phyloP scores from a whole-genome alignment of 441 rosid species.

The Pelargonium cotyledonis region DNA sequence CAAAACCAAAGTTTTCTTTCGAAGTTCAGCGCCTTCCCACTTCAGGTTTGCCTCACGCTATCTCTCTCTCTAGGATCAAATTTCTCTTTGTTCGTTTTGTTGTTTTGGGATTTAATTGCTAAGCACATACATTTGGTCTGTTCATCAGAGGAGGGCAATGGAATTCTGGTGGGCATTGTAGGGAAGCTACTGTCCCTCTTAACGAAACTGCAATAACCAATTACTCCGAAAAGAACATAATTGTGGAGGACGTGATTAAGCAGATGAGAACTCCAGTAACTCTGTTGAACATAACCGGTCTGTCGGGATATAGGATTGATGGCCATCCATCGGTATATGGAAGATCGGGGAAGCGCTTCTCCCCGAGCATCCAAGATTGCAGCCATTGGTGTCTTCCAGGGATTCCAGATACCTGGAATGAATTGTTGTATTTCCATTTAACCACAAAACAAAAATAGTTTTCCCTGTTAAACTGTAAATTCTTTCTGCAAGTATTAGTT shows the following conservation, averaged over 20 bases:
- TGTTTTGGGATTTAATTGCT: too few species aligned
- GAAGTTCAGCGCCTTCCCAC: constrained; percentile 80
- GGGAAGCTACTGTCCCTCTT: constrained; percentile 55
- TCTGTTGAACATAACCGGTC: constrained; percentile 51
- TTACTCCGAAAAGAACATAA: constrained; percentile 42
- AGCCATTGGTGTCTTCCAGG: constrained; percentile 84
- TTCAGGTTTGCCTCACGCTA: constrained; percentile 50
- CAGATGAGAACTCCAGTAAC: constrained; percentile 73
- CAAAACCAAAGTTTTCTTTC: constrained; percentile 71
- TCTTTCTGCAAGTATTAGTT: too few species aligned
- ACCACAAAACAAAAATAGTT: too few species aligned
- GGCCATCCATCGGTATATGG: constrained; percentile 78
- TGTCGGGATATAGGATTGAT: constrained; percentile 66
- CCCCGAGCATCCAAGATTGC: constrained; percentile 53
- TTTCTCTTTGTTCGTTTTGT: too few species aligned
- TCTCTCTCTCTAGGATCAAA: too few species aligned
- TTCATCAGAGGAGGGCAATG: constrained; percentile 68
- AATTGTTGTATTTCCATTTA: constrained; percentile 48
- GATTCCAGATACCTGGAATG: constrained; percentile 67
- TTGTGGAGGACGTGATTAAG: constrained; percentile 45
- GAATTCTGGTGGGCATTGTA: constrained; percentile 88
- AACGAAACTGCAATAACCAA: constrained; percentile 29
- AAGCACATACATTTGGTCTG: background rate
- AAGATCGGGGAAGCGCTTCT: constrained; percentile 28
- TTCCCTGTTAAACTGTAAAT: too few species aligned